Percentiles rank a stretch among this genome's conserved stretches.
phyloP scores from a whole-genome alignment of 2,329 filamentous ascomycete genomes.

The Beauveria asiatica region DNA sequence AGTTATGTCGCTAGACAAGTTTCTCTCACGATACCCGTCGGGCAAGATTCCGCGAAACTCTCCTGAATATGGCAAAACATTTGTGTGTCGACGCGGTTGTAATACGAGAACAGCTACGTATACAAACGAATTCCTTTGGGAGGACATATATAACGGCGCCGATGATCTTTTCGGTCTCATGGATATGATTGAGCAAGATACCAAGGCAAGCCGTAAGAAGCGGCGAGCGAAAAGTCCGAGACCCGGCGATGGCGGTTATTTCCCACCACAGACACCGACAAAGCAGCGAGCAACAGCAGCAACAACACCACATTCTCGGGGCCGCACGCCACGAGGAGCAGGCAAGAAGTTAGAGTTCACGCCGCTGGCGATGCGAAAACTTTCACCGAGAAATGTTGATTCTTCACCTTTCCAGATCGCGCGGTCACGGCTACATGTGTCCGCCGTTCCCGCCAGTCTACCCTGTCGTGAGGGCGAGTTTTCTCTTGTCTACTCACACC shows the following conservation, averaged over 20 bases:
- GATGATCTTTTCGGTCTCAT: slow-evolving; percentile 57
- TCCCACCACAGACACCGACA: slow-evolving; percentile 29
- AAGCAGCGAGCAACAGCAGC: slow-evolving; percentile 23
- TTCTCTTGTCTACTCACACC: slow-evolving; percentile 80
- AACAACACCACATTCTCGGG: slow-evolving; percentile 24
- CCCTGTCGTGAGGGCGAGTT: slow-evolving; percentile 93
- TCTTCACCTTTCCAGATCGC: slow-evolving; percentile 88
- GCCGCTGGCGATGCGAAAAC: slow-evolving; percentile 77
- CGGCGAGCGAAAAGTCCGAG: slow-evolving; percentile 24
- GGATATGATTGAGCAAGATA: slow-evolving; percentile 59
- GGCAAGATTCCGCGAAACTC: slow-evolving; percentile 67
- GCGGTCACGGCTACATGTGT: slow-evolving; percentile 82
- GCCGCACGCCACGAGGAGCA: slow-evolving; percentile 22
- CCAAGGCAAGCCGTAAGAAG: slow-evolving; percentile 52
- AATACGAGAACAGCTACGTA: slow-evolving; percentile 85
- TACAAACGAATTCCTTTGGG: slow-evolving; percentile 88
- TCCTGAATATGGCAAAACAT: slow-evolving; percentile 73
- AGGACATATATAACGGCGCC: slow-evolving; percentile 66
- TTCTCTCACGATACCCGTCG: slow-evolving; percentile 60
- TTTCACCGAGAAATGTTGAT: slow-evolving; percentile 66
- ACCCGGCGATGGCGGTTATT: slow-evolving; percentile 24
- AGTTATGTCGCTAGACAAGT: slow-evolving; percentile 65
- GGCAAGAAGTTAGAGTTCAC: slow-evolving; percentile 85
- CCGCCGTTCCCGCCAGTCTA: slow-evolving; percentile 79
- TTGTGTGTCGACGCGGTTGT: slow-evolving; percentile 82